Evolutionary conservation across 805 yeast genomes (phyloP).

Genomic region (Yamadazyma kitorensis): DNA sequence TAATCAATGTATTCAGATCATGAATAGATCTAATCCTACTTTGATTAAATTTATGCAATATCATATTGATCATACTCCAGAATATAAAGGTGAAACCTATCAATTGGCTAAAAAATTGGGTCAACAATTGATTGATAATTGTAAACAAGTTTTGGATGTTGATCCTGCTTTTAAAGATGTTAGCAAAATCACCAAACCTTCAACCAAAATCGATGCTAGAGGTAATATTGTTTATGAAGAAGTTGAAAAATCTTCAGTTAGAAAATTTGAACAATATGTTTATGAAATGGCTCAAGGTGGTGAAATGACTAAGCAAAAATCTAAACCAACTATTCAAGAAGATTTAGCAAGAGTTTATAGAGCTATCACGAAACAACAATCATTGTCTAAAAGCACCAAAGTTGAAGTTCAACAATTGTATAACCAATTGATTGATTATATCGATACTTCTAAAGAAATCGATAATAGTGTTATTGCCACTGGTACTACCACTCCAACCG

Average conservation of each 20-base stretch:
- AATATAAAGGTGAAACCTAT: constrained; percentile 85
- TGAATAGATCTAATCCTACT: constrained; percentile 95
- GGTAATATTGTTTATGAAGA: constrained; percentile 87
- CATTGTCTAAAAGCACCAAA: constrained; percentile 59
- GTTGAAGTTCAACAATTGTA: constrained; percentile 70
- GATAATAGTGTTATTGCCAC: constrained; percentile 47
- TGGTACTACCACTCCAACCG: constrained; percentile 49
- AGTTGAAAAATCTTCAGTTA: constrained; percentile 82
- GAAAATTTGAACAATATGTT: constrained; percentile 94
- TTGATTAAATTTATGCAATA: constrained; percentile 96
- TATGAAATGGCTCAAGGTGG: constrained; percentile 97
- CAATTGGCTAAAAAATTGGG: constrained; percentile 87
- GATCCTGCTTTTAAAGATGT: constrained; percentile 97
- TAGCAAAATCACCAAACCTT: constrained; percentile 93
- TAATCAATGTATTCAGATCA: constrained; percentile 91
- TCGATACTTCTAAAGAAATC: constrained; percentile 67
- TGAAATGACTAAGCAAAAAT: constrained; percentile 59
- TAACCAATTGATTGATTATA: constrained; percentile 65
- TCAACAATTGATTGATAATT: constrained; percentile 90
- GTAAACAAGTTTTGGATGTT: constrained; percentile 75
- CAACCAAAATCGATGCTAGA: constrained; percentile 80
- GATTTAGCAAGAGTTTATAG: constrained; percentile 81
- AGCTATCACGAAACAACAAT: constrained; percentile 71
- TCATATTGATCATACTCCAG: constrained; percentile 77
- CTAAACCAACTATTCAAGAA: constrained; percentile 76